Percentiles rank a stretch among this genome's conserved stretches.
phyloP scores from a whole-genome alignment of 1,139 yeast species.

The Candida neerlandica region DNA sequence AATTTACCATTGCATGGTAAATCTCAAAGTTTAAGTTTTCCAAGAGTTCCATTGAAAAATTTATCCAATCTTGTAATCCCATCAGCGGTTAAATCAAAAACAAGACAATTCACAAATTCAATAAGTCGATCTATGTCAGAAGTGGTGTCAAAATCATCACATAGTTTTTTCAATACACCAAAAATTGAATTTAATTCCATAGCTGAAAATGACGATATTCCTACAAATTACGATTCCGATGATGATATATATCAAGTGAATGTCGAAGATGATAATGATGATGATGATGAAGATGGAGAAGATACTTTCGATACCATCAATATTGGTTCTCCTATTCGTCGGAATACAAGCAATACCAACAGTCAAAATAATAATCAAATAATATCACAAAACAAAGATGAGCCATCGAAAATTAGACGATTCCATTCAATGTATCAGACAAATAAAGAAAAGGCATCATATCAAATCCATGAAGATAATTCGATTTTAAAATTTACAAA shows the following conservation, averaged over 20 bases:
- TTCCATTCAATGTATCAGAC: conserved; percentile 69
- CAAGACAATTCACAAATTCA: conserved; percentile 17
- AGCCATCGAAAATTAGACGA: conserved; percentile 43
- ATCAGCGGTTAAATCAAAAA: conserved; percentile 16
- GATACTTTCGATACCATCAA: conserved; percentile 20
- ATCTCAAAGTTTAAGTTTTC: conserved; percentile 7
- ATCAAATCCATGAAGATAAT: conserved; percentile 33
- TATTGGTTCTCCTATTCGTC: conserved; percentile 16
- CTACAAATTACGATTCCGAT: conserved; percentile 6
- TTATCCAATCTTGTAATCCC: conserved; percentile 29
- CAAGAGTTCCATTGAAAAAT: conserved; percentile 30
- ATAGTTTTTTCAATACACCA: conserved; percentile 11
- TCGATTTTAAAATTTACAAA: conserved; percentile 43
- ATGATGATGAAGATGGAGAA: conserved; percentile 17
- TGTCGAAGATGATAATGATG: conserved; percentile 16
- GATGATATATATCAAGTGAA: conserved; percentile 4
- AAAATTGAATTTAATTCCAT: conserved; percentile 4
- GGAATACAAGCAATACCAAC: conserved; percentile 7
- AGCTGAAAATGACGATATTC: conserved; percentile 11
- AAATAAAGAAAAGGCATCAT: conserved; percentile 36
- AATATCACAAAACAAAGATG: not conserved
- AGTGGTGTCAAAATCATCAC: conserved; percentile 24
- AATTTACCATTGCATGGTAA: not conserved
- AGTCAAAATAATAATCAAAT: not conserved
- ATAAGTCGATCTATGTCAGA: conserved; percentile 27